Conservation (phyloP, 1,284 basidiomycete genomes). For the Flammula alnicola region DNA sequence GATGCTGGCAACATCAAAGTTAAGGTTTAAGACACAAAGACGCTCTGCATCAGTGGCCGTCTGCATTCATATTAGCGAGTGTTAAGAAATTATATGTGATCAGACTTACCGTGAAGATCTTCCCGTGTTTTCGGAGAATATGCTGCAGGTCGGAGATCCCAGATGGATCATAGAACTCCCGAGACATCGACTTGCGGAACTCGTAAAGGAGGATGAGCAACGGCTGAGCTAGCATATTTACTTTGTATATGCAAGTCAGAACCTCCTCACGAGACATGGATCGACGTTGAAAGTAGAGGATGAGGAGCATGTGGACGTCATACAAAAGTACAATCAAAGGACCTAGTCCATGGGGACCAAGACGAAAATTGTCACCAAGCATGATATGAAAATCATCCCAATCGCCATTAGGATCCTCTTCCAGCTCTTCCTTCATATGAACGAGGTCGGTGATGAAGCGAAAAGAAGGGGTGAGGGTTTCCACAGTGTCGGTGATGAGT, state of each 20-base stretch:
- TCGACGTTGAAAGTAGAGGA: neutral
- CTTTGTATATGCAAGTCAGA: neutral
- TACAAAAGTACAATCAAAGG: neutral
- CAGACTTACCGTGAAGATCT: neutral
- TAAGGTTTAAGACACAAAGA: neutral
- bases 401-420: too few relatives aligned
- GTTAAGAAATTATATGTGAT: neutral
- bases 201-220: neutral
- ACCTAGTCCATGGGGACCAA: constrained; percentile 7
- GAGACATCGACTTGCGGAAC: constrained; percentile 1
- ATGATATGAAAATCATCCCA: neutral
- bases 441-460: constrained; percentile 6
- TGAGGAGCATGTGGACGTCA: neutral
- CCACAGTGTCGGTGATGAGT: neutral
- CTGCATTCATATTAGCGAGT: too few relatives aligned
- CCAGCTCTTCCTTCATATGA: neutral
- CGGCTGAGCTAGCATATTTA: constrained; percentile 1
- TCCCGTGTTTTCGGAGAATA: neutral
- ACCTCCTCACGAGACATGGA: neutral
- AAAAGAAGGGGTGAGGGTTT: neutral
- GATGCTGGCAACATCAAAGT: neutral
- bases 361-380: neutral
- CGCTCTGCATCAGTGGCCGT: neutral
- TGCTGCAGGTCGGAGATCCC: constrained; percentile 7
- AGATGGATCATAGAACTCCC: constrained; percentile 4